Percentiles rank a stretch among this genome's conserved stretches.
These are phyloP conservation scores for Candida hispaniensis DNA, from an alignment of 805 yeast genomes.

Conservation along the genomic window DNA sequence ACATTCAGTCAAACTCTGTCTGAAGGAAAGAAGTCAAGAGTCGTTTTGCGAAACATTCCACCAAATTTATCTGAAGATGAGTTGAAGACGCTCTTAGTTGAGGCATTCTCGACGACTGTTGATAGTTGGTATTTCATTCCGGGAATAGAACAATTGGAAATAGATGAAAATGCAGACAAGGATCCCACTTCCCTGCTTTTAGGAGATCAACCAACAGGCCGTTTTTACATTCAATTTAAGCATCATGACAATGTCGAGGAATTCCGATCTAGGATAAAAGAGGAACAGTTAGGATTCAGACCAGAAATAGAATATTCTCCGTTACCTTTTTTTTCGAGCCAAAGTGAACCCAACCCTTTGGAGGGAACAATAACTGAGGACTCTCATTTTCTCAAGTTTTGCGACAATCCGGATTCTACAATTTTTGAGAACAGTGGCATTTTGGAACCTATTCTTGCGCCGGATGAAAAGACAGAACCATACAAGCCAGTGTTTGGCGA, in stretches of 20 bases:
- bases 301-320: constrained; percentile 10
- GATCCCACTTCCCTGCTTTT: constrained; percentile 1
- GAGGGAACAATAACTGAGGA: constrained; percentile 6
- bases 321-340: background rate
- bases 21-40: too few species aligned
- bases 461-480: constrained; percentile 4
- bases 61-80: constrained; percentile 1
- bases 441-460: constrained; percentile 7
- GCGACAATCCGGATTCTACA: constrained; percentile 9
- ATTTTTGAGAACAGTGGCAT: constrained; percentile 4
- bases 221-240: too few species aligned
- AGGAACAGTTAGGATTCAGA: constrained; percentile 1
- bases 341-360: background rate
- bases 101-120: background rate
- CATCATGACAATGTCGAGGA: too few species aligned
- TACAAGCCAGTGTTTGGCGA: constrained; percentile 9
- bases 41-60: constrained; percentile 5
- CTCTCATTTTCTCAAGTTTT: constrained; percentile 6
- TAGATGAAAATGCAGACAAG: background rate
- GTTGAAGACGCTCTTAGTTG: background rate
- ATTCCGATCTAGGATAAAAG: too few species aligned
- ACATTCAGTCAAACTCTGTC: too few species aligned
- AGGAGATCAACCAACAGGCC: too few species aligned
- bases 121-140: constrained; percentile 11
- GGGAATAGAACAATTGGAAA: background rate